A percentile compares a stretch with the other conserved stretches of the same genome.
These are phyloP conservation scores for Cytospora piceae DNA, from an alignment of 2,329 filamentous ascomycete genomes.

Conservation along the genomic window DNA sequence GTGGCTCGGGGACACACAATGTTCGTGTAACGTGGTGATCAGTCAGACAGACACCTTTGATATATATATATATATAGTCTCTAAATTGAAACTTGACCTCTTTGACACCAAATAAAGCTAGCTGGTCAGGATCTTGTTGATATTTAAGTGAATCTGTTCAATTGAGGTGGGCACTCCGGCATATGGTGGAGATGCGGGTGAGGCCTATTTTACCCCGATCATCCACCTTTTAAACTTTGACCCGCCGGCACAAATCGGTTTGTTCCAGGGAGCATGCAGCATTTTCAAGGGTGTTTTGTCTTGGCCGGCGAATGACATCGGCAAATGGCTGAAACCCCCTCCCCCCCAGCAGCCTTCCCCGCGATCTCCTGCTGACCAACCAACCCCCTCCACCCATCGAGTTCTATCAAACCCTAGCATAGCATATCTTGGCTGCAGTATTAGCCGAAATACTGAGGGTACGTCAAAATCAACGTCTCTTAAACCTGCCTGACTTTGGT, in stretches of 20 bases:
- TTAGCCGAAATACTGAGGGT: too few relatives aligned
- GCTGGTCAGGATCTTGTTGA: background rate
- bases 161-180: background rate
- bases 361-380: too few relatives aligned
- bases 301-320: slow-evolving; percentile 2
- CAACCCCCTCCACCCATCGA: too few relatives aligned
- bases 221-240: background rate
- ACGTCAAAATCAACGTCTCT: too few relatives aligned
- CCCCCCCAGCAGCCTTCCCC: too few relatives aligned
- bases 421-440: too few relatives aligned
- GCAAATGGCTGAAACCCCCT: background rate
- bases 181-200: background rate
- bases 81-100: background rate
- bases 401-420: too few relatives aligned
- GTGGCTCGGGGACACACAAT: background rate
- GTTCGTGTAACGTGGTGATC: background rate
- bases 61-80: background rate
- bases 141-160: background rate
- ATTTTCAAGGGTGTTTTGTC: background rate
- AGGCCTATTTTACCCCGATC: slow-evolving; percentile 7
- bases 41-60: background rate
- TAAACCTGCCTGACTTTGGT: too few relatives aligned
- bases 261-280: background rate
- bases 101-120: background rate
- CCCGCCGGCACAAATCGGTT: slow-evolving; percentile 23